Evolutionary conservation across 257 asterid species (phyloP).

Genomic region (Striga asiatica): DNA sequence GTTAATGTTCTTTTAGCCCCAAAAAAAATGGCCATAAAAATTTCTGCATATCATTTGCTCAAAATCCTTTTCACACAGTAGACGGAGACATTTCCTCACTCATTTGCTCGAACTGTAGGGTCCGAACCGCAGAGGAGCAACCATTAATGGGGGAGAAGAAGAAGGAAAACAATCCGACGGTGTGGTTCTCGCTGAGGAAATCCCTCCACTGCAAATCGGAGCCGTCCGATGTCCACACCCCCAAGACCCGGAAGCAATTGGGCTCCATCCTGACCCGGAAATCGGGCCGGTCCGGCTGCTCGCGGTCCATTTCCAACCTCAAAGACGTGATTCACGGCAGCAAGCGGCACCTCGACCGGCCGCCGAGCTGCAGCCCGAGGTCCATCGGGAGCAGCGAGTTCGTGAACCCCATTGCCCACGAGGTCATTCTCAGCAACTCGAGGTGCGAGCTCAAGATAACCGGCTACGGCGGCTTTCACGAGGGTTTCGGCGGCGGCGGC

Average conservation of each 20-base stretch:
- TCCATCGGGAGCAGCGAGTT: conserved; percentile 67
- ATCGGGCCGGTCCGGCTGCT: conserved; percentile 57
- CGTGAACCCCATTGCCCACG: conserved; percentile 51
- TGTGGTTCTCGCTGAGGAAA: conserved; percentile 52
- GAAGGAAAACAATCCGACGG: conserved; percentile 29
- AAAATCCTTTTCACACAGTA: too few relatives aligned
- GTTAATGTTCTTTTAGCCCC: too few relatives aligned
- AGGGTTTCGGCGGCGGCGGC: neutral
- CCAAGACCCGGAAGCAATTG: conserved; percentile 27
- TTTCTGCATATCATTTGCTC: too few relatives aligned
- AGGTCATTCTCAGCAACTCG: conserved; percentile 41
- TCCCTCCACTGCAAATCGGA: conserved; percentile 56
- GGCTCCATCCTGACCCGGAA: conserved; percentile 32
- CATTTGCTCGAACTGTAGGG: neutral
- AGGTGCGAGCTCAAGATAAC: conserved; percentile 50
- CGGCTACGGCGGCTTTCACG: conserved; percentile 25
- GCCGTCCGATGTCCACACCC: conserved; percentile 50
- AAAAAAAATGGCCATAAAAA: too few relatives aligned
- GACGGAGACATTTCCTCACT: neutral
- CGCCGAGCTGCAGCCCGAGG: conserved; percentile 60
- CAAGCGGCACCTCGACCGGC: conserved; percentile 42
- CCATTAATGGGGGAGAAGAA: conserved; percentile 32
- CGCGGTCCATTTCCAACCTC: conserved; percentile 60
- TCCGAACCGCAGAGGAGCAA: neutral
- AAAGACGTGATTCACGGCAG: conserved; percentile 69